These are phyloP conservation scores for Cyberlindnera maclurae DNA, from an alignment of 805 yeast species.

Conservation along the genomic window DNA sequence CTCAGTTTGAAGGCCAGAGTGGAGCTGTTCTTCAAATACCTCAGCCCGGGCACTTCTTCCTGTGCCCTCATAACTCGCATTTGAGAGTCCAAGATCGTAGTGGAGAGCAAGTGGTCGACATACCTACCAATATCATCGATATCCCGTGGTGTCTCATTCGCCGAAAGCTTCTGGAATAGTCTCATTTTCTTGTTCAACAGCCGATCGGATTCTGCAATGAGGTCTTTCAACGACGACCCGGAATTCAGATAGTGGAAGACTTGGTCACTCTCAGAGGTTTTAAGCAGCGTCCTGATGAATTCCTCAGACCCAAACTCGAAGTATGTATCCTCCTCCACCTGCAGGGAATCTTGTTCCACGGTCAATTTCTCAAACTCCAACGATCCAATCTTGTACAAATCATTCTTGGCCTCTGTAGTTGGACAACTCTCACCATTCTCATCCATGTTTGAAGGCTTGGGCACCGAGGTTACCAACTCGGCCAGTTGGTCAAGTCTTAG, in stretches of 20 bases:
- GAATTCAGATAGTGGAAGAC: constrained; percentile 19
- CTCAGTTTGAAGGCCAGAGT: constrained; percentile 10
- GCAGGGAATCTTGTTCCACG: constrained; percentile 1
- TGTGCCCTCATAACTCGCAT: constrained; percentile 6
- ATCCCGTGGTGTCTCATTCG: constrained; percentile 14
- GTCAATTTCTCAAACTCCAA: constrained; percentile 29
- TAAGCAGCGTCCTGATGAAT: constrained; percentile 40
- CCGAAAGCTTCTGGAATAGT: constrained; percentile 8
- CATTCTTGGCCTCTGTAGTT: constrained; percentile 7
- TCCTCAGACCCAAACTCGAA: constrained; percentile 56
- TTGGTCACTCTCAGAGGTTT: constrained; percentile 19
- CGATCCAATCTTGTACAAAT: constrained; percentile 24
- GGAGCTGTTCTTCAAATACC: constrained; percentile 11
- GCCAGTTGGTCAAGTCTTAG: constrained; percentile 53
- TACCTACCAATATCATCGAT: constrained; percentile 6
- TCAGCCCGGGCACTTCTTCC: constrained; percentile 6
- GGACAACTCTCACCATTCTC: constrained; percentile 12
- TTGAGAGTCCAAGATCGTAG: constrained; percentile 14
- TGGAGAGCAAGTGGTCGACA: constrained; percentile 4
- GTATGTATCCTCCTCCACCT: background rate
- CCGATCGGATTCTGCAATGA: constrained; percentile 18
- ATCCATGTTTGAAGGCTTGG: constrained; percentile 11
- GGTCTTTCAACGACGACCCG: constrained; percentile 17
- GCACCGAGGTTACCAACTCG: constrained; percentile 31
- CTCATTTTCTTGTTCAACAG: constrained; percentile 17